Conservation (phyloP, 1,284 basidiomycete genomes). For the Cutaneotrichosporon sp. region DNA sequence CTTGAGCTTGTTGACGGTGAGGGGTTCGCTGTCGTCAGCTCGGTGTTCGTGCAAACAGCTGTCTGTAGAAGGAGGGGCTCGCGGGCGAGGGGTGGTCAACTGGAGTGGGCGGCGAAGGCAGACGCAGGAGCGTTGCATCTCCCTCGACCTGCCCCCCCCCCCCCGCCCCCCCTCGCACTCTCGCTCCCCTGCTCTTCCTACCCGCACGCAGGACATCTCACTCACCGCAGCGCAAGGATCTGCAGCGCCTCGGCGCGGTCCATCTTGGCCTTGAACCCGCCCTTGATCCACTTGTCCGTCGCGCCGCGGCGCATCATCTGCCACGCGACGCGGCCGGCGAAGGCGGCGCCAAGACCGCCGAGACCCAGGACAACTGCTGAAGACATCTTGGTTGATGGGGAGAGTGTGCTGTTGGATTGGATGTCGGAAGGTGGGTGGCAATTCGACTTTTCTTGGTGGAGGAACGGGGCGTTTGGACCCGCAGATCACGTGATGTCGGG, state of each 20-base stretch:
- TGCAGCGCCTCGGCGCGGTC: slow-evolving; percentile 89
- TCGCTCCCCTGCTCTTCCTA: too few species aligned
- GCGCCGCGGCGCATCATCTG: slow-evolving; percentile 59
- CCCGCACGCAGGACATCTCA: too few species aligned
- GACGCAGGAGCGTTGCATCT: too few species aligned
- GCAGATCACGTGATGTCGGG: neutral
- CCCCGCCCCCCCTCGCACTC: too few species aligned
- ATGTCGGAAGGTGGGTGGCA: neutral
- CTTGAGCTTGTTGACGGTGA: slow-evolving; percentile 71
- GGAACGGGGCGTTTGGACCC: neutral
- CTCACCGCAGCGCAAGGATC: slow-evolving; percentile 86
- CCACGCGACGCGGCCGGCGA: slow-evolving; percentile 68
- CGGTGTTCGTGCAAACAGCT: too few species aligned
- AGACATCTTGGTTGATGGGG: slow-evolving; percentile 57
- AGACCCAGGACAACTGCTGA: slow-evolving; percentile 70
- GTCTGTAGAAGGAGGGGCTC: too few species aligned
- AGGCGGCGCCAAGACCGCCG: slow-evolving; percentile 74
- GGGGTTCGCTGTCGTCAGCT: slow-evolving; percentile 65
- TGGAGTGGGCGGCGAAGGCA: too few species aligned
- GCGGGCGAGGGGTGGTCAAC: too few species aligned
- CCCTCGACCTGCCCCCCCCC: too few species aligned
- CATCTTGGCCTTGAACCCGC: slow-evolving; percentile 95
- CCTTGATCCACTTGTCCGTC: slow-evolving; percentile 84
- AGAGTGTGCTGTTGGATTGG: too few species aligned
- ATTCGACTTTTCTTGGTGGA: neutral